Evolutionary conservation across 1,284 basidiomycete genomes (phyloP).

Genomic region (Fomes fomentarius): DNA sequence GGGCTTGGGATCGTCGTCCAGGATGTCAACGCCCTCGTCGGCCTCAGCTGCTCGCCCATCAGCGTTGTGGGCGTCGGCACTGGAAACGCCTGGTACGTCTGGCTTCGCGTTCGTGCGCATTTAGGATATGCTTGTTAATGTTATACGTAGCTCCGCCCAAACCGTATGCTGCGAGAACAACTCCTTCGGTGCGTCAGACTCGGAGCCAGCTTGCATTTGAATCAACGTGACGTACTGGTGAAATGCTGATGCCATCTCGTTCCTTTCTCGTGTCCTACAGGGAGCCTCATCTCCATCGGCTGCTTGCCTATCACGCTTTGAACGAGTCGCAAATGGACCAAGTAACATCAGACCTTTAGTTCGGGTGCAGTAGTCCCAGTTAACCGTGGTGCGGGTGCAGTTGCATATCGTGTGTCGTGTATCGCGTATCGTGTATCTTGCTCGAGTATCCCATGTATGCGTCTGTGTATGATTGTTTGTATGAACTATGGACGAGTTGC

Average conservation of each 20-base stretch:
- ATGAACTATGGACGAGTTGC: too few relatives aligned
- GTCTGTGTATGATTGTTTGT: too few relatives aligned
- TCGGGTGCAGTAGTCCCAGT: too few relatives aligned
- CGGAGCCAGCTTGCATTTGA: not conserved
- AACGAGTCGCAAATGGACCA: too few relatives aligned
- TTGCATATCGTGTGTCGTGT: too few relatives aligned
- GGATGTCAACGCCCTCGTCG: conserved; percentile 26
- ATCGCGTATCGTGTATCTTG: too few relatives aligned
- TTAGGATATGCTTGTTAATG: not conserved
- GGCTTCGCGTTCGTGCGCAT: not conserved
- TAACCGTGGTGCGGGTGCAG: too few relatives aligned
- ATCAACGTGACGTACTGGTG: not conserved
- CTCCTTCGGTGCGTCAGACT: not conserved
- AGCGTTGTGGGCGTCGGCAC: conserved; percentile 25
- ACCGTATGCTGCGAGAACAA: conserved; percentile 7
- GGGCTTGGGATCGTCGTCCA: conserved; percentile 28
- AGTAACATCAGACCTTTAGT: too few relatives aligned
- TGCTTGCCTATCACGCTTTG: conserved; percentile 22
- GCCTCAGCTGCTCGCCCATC: conserved; percentile 34
- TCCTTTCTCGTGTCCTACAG: not conserved
- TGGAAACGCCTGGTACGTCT: conserved; percentile 16
- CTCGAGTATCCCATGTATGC: too few relatives aligned
- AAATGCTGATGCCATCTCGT: too few relatives aligned
- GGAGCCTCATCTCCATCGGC: conserved; percentile 26
- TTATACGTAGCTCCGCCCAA: not conserved